A percentile compares a stretch with the other conserved stretches of the same genome.
Conservation (phyloP, 192 early-diverging fungal genomes). For the Rhizoclosmatium sp. region DNA sequence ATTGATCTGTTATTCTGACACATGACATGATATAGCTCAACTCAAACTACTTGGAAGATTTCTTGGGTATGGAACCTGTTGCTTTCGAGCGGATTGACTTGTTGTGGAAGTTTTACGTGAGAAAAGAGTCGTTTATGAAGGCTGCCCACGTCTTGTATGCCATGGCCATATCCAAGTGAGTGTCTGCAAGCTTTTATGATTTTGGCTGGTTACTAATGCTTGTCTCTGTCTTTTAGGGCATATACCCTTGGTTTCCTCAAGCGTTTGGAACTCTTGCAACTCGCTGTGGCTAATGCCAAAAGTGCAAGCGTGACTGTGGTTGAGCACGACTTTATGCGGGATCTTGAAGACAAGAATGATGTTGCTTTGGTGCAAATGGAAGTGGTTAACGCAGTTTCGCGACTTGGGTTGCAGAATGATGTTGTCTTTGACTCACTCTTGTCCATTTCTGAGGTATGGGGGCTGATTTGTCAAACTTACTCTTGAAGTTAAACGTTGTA, state of each 20-base stretch:
- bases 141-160: conserved; percentile 30
- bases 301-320: conserved; percentile 25
- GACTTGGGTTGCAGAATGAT: conserved; percentile 10
- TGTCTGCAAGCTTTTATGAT: not conserved
- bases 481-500: not conserved
- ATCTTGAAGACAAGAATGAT: conserved; percentile 41
- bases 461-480: not conserved
- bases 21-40: conserved; percentile 7
- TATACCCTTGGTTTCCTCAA: conserved; percentile 19
- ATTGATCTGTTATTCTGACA: not conserved
- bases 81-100: conserved; percentile 20
- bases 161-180: conserved; percentile 33
- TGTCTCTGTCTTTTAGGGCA: not conserved
- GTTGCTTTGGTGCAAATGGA: conserved; percentile 43
- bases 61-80: conserved; percentile 18
- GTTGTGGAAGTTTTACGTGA: conserved; percentile 33
- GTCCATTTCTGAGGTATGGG: conserved; percentile 30
- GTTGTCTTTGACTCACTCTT: conserved; percentile 31
- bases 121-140: conserved; percentile 34
- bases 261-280: conserved; percentile 30
- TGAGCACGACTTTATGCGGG: conserved; percentile 36
- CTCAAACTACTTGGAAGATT: conserved; percentile 36
- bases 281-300: conserved; percentile 37
- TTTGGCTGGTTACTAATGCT: not conserved
- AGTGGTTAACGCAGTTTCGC: conserved; percentile 9